Evolutionary conservation across 108 stramenopile genomes (phyloP).

Genomic region (Aurantiochytrium sp.): DNA sequence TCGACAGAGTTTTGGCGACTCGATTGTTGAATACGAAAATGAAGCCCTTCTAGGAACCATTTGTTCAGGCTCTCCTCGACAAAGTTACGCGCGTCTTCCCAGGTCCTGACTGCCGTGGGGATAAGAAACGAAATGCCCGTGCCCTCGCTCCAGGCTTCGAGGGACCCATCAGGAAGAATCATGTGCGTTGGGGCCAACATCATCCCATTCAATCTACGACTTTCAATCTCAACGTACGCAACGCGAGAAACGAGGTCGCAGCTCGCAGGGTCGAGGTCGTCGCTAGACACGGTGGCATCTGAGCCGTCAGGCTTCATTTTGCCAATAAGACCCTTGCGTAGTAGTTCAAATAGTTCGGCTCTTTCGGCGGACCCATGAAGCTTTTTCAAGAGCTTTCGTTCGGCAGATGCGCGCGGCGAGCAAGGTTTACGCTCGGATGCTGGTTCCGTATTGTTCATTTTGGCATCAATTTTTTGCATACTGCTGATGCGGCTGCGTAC

Average conservation of each 20-base stretch:
- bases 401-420: neutral
- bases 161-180: neutral
- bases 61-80: neutral
- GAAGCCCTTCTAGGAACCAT: neutral
- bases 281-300: neutral
- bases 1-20: neutral
- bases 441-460: too few relatives aligned
- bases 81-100: neutral
- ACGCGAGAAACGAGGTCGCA: neutral
- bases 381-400: neutral
- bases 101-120: neutral
- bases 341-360: neutral
- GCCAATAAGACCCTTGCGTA: neutral
- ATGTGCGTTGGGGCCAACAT: neutral
- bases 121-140: neutral
- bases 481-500: too few relatives aligned
- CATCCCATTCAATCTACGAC: neutral
- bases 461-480: too few relatives aligned
- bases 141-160: neutral
- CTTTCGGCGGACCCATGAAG: neutral
- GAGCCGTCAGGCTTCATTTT: neutral
- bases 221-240: neutral
- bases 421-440: too few relatives aligned
- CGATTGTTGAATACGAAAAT: neutral
- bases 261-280: neutral